Evolutionary conservation across 2,329 filamentous ascomycete species (phyloP), one percentile per base, ranked within the genome.

Genomic region (Cladophialophora chaetospira): DNA sequence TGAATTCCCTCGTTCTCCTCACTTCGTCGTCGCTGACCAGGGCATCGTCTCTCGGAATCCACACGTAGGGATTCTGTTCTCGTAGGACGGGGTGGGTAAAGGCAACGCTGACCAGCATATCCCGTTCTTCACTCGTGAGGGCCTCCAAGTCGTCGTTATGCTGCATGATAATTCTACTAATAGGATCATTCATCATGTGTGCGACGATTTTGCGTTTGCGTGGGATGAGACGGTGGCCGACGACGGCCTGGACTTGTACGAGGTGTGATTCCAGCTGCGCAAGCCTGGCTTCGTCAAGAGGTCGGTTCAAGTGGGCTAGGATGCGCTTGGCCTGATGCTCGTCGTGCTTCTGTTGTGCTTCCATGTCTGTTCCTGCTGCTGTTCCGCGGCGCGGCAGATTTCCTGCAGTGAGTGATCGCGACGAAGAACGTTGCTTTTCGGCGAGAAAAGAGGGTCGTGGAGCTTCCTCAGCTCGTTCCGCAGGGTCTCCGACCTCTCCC

Each of bases 21-120:
- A 67, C 53, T 29, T 60, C 61, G 51, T 66, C 60, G 17, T 63
- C 61, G 40, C 64, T 65, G 5, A 67, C 56, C 2, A 62, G 65
- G 8, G 63, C 46, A 31, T 56, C 46, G 53, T 66, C 64, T 42
- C 57, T 56, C n/a, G 64, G 64, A 26, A 66, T 61, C 64, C 64
- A 66, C 21, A 66, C 60, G n/a, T 58, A 45, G 17, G 64, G 63
- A 43, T 50, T 53, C 13, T 63, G 55, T 36, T 65, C 58, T 47
- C 64, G 57, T n/a, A 64, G 60, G 6, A 65, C 57, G 28, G 64
- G 64, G 53, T 66, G 63, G 44, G 61, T 64, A 44, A 66, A 66
- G 13, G 64, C 64, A 29, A 64, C 61, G 51, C 58, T 62, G 23
- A 64, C 54, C 46, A 65, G 50, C 38, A 63, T 61, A 26, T 62